Percentiles rank a stretch among this genome's conserved stretches.
Conservation (phyloP, 23 red algal species). For the Agarophyton chilense region DNA sequence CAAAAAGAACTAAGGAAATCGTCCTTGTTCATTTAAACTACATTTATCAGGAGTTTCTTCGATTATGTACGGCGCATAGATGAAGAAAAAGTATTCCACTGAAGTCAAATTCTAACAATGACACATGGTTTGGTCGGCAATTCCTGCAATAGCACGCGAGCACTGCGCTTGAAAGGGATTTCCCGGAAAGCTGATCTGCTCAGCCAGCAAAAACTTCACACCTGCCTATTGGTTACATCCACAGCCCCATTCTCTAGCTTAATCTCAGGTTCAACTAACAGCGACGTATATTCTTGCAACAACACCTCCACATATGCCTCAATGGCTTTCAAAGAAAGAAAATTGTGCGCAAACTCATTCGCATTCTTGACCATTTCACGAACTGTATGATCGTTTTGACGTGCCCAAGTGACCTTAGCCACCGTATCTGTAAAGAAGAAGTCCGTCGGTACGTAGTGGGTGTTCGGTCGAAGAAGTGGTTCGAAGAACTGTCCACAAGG, state of each 20-base stretch:
- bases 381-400: conserved; percentile 58
- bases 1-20: too few species aligned
- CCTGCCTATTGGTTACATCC: conserved; percentile 75
- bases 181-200: not conserved
- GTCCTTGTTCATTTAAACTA: too few species aligned
- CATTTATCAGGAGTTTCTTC: too few species aligned
- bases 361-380: conserved; percentile 69
- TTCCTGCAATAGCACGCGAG: not conserved
- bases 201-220: not conserved
- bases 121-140: too few species aligned
- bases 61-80: too few species aligned
- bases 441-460: conserved; percentile 85
- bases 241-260: conserved; percentile 77
- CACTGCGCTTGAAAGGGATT: not conserved
- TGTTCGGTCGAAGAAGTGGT: conserved; percentile 84
- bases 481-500: conserved; percentile 96
- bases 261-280: conserved; percentile 73
- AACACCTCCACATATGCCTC: conserved; percentile 83
- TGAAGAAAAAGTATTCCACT: too few species aligned
- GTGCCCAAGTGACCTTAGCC: conserved; percentile 59
- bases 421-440: conserved; percentile 84
- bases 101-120: too few species aligned
- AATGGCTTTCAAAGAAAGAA: conserved; percentile 76
- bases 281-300: conserved; percentile 73
- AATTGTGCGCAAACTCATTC: conserved; percentile 83